Evolutionary conservation across 169 alveolate species (phyloP).

Genomic region (Eimeria falciformis): DNA sequence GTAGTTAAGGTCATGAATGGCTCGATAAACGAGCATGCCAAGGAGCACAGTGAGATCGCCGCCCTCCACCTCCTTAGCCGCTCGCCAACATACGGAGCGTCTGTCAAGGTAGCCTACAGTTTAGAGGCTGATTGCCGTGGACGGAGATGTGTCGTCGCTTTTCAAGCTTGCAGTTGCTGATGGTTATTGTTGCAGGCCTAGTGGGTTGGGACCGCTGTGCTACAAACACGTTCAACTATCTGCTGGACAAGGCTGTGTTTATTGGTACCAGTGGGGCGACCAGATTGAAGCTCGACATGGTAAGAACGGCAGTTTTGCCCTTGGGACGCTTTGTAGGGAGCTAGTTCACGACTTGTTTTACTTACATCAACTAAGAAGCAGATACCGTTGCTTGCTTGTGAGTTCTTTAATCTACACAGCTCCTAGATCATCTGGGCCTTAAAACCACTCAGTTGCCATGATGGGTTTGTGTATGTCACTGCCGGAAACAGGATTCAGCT

Average conservation of each 20-base stretch:
- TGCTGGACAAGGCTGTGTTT: constrained; percentile 36
- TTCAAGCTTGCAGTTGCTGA: background rate
- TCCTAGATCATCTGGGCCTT: no score
- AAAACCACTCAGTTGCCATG: background rate
- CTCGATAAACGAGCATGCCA: constrained; percentile 24
- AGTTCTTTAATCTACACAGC: no score
- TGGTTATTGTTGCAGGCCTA: constrained; percentile 15
- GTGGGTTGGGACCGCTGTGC: constrained; percentile 65
- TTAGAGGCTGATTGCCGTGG: background rate
- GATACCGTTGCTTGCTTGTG: no score
- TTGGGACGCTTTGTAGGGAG: no score
- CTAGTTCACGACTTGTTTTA: no score
- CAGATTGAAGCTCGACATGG: constrained; percentile 41
- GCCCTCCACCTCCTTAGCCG: background rate
- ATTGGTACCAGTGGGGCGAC: background rate
- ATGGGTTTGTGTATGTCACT: background rate
- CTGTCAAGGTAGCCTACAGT: background rate
- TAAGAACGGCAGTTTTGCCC: background rate
- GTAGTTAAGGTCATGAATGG: constrained; percentile 34
- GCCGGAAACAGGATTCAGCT: background rate
- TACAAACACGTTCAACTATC: constrained; percentile 42
- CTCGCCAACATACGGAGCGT: background rate
- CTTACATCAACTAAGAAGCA: no score
- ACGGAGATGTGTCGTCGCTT: background rate
- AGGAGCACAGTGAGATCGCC: constrained; percentile 24